Base-by-base conservation (phyloP, 2,329 filamentous ascomycete species). In the Claviceps maximensis region DNA sequence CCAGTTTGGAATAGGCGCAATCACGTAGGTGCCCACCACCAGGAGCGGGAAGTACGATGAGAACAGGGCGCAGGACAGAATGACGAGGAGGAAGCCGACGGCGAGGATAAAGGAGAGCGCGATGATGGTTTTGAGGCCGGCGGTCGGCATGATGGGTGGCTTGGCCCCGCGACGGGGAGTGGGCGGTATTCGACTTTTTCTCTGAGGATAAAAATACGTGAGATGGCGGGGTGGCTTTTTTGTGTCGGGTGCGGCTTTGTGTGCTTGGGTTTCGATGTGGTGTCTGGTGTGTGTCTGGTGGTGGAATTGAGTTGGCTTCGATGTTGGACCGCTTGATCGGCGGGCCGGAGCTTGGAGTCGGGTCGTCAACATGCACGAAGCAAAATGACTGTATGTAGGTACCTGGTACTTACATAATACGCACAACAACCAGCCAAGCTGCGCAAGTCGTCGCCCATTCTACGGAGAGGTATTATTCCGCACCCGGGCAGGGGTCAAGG, bases 121-220 rank as follows among this genome's bases (percentile, higher is more conserved):
- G 71, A 98, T 98, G 73, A 98, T 98, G 61, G 93, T 98, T 75
- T 96, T 97, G 66, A 98, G 84, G 68, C 93, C 93, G 63, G 93
- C 89, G 76, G 87, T 80, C 74, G 78, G 69, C 78, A 82, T 81
- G 58, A 63, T 76, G 72, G 65, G 12, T 19, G 56, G 59, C 31
- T 31, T 44, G 45, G 13, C 53, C 56, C 54, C 57, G 53, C 55
- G 54, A 45, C 27, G 56, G 54, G 50, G 51, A 29, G 40, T 15
- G 15, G 44, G 15, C n/a, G n/a, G n/a, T n/a, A n/a, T n/a, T n/a
- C n/a, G n/a, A n/a, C n/a, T n/a, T n/a, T n/a, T n/a, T 29, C 38
- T 15, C n/a, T 41, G 29, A 29, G 29, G 9, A 29, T 29, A 9
- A 9, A 29, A 29, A 29, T 29, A 9, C 6, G 29, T 29, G 29